phyloP scores from a whole-genome alignment of 2,329 filamentous ascomycete genomes.

The Cladosporium sp. region DNA sequence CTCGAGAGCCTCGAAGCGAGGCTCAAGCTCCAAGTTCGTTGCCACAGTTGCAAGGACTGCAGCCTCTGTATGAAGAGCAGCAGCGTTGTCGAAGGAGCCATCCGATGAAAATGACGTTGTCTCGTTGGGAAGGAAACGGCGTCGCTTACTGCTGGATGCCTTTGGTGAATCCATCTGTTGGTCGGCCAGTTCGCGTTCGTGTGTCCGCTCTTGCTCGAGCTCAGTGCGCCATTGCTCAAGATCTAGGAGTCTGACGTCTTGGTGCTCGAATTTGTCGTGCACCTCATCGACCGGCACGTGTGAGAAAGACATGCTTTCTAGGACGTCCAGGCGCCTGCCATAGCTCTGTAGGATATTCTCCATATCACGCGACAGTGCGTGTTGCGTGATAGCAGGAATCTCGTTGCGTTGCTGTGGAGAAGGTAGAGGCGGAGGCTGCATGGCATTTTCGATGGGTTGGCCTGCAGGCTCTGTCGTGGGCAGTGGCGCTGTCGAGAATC shows the following conservation, averaged over 20 bases:
- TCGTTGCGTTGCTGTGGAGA: not conserved
- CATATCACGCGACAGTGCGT: conserved; percentile 35
- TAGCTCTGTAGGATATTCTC: conserved; percentile 46
- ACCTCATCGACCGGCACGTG: conserved; percentile 64
- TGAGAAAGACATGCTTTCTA: conserved; percentile 68
- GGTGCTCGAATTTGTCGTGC: conserved; percentile 60
- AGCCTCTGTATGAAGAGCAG: conserved; percentile 31
- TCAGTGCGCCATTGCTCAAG: conserved; percentile 52
- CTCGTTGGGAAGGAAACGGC: conserved; percentile 29
- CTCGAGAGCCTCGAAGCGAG: conserved; percentile 46
- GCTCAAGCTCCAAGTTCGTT: conserved; percentile 35
- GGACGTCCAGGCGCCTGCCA: conserved; percentile 59
- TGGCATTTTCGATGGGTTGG: not conserved
- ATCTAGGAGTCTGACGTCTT: conserved; percentile 64
- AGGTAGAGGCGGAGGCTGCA: not conserved
- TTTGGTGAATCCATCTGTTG: conserved; percentile 18
- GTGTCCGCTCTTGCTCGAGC: conserved; percentile 23
- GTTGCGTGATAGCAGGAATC: not conserved
- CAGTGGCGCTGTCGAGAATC: not conserved
- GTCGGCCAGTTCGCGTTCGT: conserved; percentile 26
- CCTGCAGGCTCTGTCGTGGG: not conserved
- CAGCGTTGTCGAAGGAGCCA: conserved; percentile 31
- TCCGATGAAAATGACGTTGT: conserved; percentile 40
- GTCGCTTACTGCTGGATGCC: conserved; percentile 28
- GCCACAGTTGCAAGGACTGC: conserved; percentile 30